Conservation (phyloP, 495 filamentous ascomycete genomes). For the Aspergillus haitiensis region DNA sequence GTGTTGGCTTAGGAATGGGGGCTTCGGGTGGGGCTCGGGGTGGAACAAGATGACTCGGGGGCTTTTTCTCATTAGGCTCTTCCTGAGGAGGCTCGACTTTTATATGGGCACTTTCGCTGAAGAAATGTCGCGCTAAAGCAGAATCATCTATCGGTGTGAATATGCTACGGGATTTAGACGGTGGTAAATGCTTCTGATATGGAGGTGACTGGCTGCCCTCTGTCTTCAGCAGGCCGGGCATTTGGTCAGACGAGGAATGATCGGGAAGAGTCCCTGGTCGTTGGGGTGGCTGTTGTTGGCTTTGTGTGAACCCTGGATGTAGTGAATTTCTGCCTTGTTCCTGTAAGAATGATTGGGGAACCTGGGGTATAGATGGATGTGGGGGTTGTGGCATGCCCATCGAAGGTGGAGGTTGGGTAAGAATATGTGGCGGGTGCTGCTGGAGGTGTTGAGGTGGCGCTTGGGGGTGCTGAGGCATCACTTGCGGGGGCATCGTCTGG, state of each 20-base stretch:
- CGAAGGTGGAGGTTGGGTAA: conserved; percentile 36
- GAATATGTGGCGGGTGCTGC: conserved; percentile 42
- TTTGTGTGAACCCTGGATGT: conserved; percentile 50
- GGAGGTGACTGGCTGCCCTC: conserved; percentile 54
- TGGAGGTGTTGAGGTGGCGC: conserved; percentile 40
- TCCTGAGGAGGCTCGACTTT: conserved; percentile 49
- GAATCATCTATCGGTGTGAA: conserved; percentile 98
- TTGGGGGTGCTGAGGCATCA: conserved; percentile 32
- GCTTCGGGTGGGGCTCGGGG: conserved; percentile 51
- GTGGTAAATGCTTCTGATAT: conserved; percentile 63
- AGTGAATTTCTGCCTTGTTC: conserved; percentile 61
- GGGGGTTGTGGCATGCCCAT: conserved; percentile 40
- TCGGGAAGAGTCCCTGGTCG: conserved; percentile 43
- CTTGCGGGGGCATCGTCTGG: conserved; percentile 34
- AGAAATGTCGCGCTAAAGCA: conserved; percentile 80
- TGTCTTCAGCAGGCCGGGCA: conserved; percentile 36
- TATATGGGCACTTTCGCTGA: conserved; percentile 40
- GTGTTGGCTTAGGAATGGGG: conserved; percentile 47
- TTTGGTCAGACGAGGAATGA: conserved; percentile 41
- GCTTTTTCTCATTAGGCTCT: conserved; percentile 44
- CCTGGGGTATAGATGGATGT: conserved; percentile 61
- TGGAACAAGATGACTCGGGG: conserved; percentile 41
- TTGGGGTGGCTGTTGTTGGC: conserved; percentile 42
- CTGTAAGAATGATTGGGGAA: conserved; percentile 64
- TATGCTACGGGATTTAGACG: conserved; percentile 84